Percentiles rank a stretch among this genome's conserved stretches.
These are phyloP conservation scores for Fragosphaeria purpurea DNA, from an alignment of 2,329 filamentous ascomycete genomes.

Conservation along the genomic window DNA sequence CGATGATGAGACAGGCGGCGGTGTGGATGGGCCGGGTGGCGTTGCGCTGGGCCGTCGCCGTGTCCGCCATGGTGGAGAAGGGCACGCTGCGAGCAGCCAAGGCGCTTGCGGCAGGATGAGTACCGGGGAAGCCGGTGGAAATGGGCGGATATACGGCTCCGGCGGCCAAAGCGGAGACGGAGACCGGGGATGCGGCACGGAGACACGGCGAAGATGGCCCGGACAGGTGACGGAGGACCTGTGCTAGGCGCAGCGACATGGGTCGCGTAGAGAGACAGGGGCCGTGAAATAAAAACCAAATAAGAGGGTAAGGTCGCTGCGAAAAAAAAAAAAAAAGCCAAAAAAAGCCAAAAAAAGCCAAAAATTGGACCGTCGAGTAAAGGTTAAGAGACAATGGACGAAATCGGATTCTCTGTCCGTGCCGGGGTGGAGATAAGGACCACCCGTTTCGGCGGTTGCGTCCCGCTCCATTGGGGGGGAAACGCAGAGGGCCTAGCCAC, in stretches of 20 bases:
- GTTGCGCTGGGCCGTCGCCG: constrained; percentile 8
- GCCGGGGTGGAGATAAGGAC: too few relatives aligned
- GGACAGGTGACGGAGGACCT: constrained; percentile 9
- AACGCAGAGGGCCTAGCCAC: too few relatives aligned
- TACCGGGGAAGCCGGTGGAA: neutral
- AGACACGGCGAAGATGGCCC: constrained; percentile 4
- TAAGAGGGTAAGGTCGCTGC: neutral
- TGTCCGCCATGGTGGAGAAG: constrained; percentile 7
- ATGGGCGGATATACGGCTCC: neutral
- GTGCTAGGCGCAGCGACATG: constrained; percentile 12
- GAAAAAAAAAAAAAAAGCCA: too few relatives aligned
- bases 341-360: too few relatives aligned
- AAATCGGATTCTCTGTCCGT: too few relatives aligned
- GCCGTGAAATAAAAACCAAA: neutral
- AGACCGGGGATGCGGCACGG: neutral
- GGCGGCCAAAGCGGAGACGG: neutral
- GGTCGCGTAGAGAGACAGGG: neutral
- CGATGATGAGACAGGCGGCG: constrained; percentile 87
- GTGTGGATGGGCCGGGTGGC: constrained; percentile 58
- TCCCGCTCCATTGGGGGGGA: too few relatives aligned
- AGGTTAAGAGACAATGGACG: too few relatives aligned
- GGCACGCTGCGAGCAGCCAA: neutral
- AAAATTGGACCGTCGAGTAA: too few relatives aligned
- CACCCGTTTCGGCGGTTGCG: too few relatives aligned
- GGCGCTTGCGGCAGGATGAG: neutral